phyloP scores from a whole-genome alignment of 2,329 filamentous ascomycete genomes.

The Blastomyces gilchristii region DNA sequence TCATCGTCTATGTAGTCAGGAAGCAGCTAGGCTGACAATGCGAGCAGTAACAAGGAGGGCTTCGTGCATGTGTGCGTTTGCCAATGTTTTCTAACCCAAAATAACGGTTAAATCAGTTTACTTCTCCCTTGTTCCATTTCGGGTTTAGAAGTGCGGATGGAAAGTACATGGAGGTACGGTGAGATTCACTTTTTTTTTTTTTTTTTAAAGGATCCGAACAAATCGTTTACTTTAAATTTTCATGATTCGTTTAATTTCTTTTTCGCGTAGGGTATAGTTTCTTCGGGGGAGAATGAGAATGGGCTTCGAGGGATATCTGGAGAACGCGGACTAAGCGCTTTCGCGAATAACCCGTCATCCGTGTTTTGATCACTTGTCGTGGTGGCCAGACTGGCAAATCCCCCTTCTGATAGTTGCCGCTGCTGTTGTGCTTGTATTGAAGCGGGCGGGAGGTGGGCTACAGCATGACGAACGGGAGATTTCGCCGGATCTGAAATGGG shows the following conservation, averaged over 20 bases:
- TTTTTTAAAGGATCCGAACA: neutral
- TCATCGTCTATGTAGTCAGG: conserved; percentile 1
- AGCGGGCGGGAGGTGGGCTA: conserved; percentile 31
- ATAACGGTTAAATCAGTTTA: neutral
- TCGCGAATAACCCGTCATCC: conserved; percentile 73
- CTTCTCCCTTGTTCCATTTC: neutral
- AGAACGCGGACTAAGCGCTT: conserved; percentile 75
- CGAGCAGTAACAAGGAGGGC: neutral
- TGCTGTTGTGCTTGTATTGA: conserved; percentile 29
- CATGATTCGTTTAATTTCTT: conserved; percentile 13
- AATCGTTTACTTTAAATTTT: neutral
- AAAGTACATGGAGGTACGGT: neutral
- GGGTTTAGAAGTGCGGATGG: neutral
- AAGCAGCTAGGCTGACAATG: neutral
- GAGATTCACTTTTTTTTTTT: neutral
- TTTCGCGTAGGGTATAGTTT: conserved; percentile 24
- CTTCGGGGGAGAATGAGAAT: conserved; percentile 51
- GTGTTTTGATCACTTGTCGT: conserved; percentile 21
- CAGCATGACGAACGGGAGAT: conserved; percentile 6
- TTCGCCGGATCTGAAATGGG: conserved; percentile 15
- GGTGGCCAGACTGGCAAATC: neutral
- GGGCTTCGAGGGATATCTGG: conserved; percentile 79
- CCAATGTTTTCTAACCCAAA: neutral
- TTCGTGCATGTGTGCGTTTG: neutral
- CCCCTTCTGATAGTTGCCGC: neutral